Evolutionary conservation across 257 asterid genomes (phyloP).

Genomic region (Leonotis leonurus): DNA sequence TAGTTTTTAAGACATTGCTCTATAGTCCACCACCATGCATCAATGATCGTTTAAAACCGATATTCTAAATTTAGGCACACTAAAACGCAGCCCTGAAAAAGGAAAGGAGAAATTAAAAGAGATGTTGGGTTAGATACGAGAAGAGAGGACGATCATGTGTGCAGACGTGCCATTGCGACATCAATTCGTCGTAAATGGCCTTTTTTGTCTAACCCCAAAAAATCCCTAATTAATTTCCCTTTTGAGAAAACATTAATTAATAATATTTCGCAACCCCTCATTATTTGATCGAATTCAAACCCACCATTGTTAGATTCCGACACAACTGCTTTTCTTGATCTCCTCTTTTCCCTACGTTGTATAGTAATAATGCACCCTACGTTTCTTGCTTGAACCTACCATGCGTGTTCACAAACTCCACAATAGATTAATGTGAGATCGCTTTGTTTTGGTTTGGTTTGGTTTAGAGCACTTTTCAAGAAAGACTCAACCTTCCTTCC

Average conservation of each 20-base stretch:
- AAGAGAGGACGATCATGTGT: constrained; percentile 15
- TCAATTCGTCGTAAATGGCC: too few species aligned
- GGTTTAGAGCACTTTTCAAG: too few species aligned
- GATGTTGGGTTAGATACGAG: neutral
- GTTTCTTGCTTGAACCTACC: constrained; percentile 11
- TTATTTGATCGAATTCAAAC: constrained; percentile 3
- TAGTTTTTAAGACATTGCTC: too few species aligned
- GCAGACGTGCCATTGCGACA: constrained; percentile 23
- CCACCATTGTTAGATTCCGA: constrained; percentile 4
- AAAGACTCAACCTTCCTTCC: too few species aligned
- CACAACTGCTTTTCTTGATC: too few species aligned
- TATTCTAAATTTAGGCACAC: constrained; percentile 8
- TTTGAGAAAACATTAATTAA: neutral
- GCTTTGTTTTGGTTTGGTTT: neutral
- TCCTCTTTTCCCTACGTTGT: too few species aligned
- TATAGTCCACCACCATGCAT: too few species aligned
- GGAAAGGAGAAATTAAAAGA: neutral
- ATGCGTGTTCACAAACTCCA: neutral
- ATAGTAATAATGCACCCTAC: too few species aligned
- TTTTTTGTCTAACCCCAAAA: too few species aligned
- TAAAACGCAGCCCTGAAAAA: too few species aligned
- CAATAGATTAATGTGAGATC: neutral
- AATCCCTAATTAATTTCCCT: neutral
- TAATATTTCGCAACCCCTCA: too few species aligned
- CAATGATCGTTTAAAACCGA: too few species aligned